These are phyloP conservation scores for Russula compacta DNA, from an alignment of 768 basidiomycete genomes.

Conservation along the genomic window DNA sequence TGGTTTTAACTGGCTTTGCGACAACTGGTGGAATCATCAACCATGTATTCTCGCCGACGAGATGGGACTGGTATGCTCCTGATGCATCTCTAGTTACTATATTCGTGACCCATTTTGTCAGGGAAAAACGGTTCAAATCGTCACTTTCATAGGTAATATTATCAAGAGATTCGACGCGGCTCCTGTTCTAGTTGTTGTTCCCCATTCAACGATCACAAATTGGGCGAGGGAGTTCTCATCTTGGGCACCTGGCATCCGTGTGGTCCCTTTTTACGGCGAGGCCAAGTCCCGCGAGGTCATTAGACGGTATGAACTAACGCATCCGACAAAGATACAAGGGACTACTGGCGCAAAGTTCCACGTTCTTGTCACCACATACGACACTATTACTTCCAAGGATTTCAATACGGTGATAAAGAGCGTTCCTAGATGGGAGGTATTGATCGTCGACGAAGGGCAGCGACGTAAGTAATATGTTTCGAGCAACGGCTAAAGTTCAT, in stretches of 20 bases:
- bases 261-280: constrained; percentile 83
- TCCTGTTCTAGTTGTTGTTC: constrained; percentile 87
- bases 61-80: constrained; percentile 72
- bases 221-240: constrained; percentile 93
- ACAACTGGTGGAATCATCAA: constrained; percentile 83
- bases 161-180: constrained; percentile 46
- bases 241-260: constrained; percentile 67
- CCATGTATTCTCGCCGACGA: constrained; percentile 92
- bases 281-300: constrained; percentile 71
- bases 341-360: constrained; percentile 64
- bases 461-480: constrained; percentile 46
- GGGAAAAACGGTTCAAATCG: constrained; percentile 92
- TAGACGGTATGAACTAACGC: constrained; percentile 71
- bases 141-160: constrained; percentile 68
- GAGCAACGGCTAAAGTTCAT: constrained; percentile 10
- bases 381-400: constrained; percentile 64
- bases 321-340: constrained; percentile 32
- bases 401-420: constrained; percentile 67
- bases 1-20: constrained; percentile 76
- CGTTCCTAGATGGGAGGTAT: constrained; percentile 87
- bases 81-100: not conserved
- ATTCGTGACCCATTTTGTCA: constrained; percentile 24
- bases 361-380: constrained; percentile 90
- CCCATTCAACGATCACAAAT: constrained; percentile 91
- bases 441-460: constrained; percentile 92